Evolutionary conservation across 208 protist genomes (phyloP).

Genomic region (Acanthamoeba castellanii): DNA sequence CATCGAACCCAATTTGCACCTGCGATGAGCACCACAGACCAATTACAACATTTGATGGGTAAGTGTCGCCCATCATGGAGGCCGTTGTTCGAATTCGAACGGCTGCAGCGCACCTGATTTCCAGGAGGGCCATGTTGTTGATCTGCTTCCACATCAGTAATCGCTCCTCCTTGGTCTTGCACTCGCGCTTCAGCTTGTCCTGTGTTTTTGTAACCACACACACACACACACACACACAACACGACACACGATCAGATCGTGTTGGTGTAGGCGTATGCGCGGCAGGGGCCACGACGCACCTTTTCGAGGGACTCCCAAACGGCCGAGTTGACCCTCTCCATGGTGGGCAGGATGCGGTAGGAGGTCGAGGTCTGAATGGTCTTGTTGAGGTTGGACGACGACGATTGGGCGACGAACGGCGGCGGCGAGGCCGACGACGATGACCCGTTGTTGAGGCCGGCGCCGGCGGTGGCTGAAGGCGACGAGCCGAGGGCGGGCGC

Average conservation of each 20-base stretch:
- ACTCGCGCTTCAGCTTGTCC: slow-evolving; percentile 46
- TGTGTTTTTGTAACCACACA: background rate
- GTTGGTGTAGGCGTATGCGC: background rate
- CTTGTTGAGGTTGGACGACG: background rate
- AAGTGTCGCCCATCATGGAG: no score
- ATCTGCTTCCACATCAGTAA: slow-evolving; percentile 33
- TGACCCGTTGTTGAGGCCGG: background rate
- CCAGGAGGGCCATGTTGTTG: slow-evolving; percentile 32
- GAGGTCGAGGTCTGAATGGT: slow-evolving; percentile 48
- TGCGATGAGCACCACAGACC: background rate
- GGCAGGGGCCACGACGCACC: background rate
- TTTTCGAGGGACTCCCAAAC: slow-evolving; percentile 41
- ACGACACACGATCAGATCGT: background rate
- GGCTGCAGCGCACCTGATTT: background rate
- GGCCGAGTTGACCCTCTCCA: slow-evolving; percentile 33
- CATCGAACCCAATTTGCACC: slow-evolving; percentile 51
- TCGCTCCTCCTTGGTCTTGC: slow-evolving; percentile 45
- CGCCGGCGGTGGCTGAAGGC: background rate
- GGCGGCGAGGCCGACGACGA: background rate
- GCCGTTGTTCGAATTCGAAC: background rate
- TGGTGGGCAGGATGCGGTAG: slow-evolving; percentile 46
- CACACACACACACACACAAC: background rate
- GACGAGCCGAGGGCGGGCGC: background rate
- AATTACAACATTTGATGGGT: no score
- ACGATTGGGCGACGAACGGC: background rate